Evolutionary conservation across 805 yeast genomes (phyloP).

Genomic region (Nakazawaea peltata): DNA sequence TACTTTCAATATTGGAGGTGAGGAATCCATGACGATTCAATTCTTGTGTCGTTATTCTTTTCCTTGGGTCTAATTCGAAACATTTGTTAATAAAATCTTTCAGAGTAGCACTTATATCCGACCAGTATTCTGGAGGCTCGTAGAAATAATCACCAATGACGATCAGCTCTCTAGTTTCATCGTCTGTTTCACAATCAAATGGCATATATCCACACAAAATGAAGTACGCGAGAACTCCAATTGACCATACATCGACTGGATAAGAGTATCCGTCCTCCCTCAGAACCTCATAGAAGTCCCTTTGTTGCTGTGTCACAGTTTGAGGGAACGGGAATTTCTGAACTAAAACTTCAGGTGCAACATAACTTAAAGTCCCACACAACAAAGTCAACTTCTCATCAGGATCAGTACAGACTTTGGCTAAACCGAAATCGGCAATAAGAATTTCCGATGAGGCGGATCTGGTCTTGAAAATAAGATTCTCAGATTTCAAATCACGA

Average conservation of each 20-base stretch:
- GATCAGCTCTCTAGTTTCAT: conserved; percentile 74
- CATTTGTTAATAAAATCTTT: conserved; percentile 58
- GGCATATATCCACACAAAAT: conserved; percentile 84
- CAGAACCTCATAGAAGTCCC: conserved; percentile 25
- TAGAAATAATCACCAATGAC: conserved; percentile 58
- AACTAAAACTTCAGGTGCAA: conserved; percentile 68
- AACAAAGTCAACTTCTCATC: conserved; percentile 70
- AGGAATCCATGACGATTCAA: conserved; percentile 70
- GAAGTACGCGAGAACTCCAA: conserved; percentile 70
- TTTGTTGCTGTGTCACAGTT: not conserved
- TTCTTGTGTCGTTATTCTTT: conserved; percentile 51
- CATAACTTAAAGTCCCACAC: conserved; percentile 85
- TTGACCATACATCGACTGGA: conserved; percentile 76
- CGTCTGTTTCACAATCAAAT: conserved; percentile 85
- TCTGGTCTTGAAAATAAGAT: conserved; percentile 59
- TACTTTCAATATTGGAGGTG: not conserved
- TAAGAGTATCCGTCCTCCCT: conserved; percentile 45
- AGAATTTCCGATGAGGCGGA: conserved; percentile 59
- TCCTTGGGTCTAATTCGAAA: conserved; percentile 41
- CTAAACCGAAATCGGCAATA: conserved; percentile 78
- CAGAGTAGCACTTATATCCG: conserved; percentile 54
- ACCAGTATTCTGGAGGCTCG: conserved; percentile 83
- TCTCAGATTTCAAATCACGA: conserved; percentile 92
- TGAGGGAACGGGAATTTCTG: conserved; percentile 7
- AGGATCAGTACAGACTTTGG: conserved; percentile 60